Percentiles rank a stretch among this genome's conserved stretches.
phyloP scores from a whole-genome alignment of 148 eudicot genomes.

The Chenopodium album region DNA sequence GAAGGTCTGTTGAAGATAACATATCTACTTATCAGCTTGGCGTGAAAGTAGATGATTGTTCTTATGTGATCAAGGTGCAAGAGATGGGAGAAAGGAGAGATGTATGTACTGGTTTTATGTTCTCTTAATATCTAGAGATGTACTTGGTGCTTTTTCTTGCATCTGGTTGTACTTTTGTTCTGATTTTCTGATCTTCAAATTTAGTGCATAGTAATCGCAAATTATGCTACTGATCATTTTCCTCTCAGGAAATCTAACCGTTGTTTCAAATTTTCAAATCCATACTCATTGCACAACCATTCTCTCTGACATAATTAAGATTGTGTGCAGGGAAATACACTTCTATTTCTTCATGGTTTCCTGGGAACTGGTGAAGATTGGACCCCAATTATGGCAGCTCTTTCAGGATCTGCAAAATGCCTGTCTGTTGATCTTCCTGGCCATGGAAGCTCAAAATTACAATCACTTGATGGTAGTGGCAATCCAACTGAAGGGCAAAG shows the following conservation, averaged over 20 bases:
- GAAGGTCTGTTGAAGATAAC: constrained; percentile 31
- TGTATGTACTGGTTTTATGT: constrained; percentile 44
- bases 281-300: not conserved
- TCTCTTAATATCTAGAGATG: not conserved
- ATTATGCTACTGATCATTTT: not conserved
- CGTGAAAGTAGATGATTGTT: constrained; percentile 42
- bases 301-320: not conserved
- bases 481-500: constrained; percentile 27
- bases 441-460: constrained; percentile 70
- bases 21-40: constrained; percentile 41
- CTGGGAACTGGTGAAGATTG: constrained; percentile 85
- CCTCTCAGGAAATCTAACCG: not conserved
- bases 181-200: not conserved
- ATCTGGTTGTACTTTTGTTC: not conserved
- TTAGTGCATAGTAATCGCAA: not conserved
- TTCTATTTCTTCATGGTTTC: constrained; percentile 93
- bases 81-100: constrained; percentile 59
- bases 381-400: constrained; percentile 77
- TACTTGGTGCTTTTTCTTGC: not conserved
- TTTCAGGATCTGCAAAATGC: constrained; percentile 76
- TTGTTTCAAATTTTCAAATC: not conserved
- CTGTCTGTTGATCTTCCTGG: constrained; percentile 94
- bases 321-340: constrained; percentile 54
- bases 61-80: constrained; percentile 51
- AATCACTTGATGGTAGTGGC: constrained; percentile 27